Evolutionary conservation across 2,329 filamentous ascomycete genomes (phyloP), one percentile per base, ranked within the genome.

Genomic region (Aspergillus clavatus): DNA sequence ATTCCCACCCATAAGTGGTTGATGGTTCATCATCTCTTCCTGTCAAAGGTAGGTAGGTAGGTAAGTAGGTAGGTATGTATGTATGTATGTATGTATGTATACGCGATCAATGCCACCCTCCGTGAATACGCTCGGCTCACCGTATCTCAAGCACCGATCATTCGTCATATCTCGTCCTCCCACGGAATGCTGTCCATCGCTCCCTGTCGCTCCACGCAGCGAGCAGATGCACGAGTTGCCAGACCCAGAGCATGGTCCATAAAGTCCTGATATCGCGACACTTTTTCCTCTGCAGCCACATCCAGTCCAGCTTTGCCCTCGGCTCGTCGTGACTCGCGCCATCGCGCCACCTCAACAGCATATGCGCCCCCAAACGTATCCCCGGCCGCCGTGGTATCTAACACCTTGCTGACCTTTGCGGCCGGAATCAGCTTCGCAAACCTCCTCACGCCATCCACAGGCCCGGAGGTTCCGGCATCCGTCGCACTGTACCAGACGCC

Each of bases 351-450:
- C 46, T 82, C 80, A 21, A 93, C 80, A 2, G 88, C 86, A 65
- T 95, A 95, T 18, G 82, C 86, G 2, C 93, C 91, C 4, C 94
- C 87, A 70, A 96, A 96, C 0, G 91, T 96, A 66, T 97, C 91
- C 0, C 91, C 91, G 4, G 93, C 93, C 1, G 86, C 91, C 6
- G 91, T 97, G 1, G 91, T 97, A 66, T 97, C 91, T 4, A 96
- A 81, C 1, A 97, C 91, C 45, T 78, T 70, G 3, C 65, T 70
- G 14, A 88, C 84, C 66, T 86, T 84, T 50, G 80, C 76, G 0
- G 87, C 88, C 4, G 74, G 71, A 1, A 89, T 67, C 46, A 66
- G 56, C 38, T 63, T 62, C 18, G 59, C 61, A 31, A 61, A 65
- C n/a, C 64, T 56, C 7, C 47, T 48, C 8, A 52, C 48, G 8